Evolutionary conservation across 768 basidiomycete species (phyloP), one percentile per base, ranked within the genome.

Genomic region (Tulasnella sp.): DNA sequence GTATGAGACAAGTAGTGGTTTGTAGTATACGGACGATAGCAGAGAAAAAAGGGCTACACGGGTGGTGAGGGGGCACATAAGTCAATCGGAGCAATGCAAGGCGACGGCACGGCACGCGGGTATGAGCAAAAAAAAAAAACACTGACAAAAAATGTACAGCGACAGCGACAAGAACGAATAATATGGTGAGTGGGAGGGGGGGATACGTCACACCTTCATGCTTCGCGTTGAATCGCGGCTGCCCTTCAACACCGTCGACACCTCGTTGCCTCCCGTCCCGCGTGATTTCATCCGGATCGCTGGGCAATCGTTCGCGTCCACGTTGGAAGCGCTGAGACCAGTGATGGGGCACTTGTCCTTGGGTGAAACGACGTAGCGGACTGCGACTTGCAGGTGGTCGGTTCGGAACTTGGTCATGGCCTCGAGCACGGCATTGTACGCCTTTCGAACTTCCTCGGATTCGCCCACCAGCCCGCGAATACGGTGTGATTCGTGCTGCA

Each of bases 401-500:
- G 55, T 57, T 29, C 55, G 19, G 55, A 57, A 57, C 42, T 57
- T 49, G 42, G 55, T 43, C 55, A 57, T 57, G 55, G 46, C 55
- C 11, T 57, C 46, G 25, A 57, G 3, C 14, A 57, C 55, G 25
- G 12, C 31, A 32, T 49, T 45, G 55, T 57, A 57, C 15, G 25
- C 55, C 0, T 5, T 21, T 4, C 42, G 43, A 29, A 57, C 55
- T 4, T 7, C 3, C 2, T 45, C 42, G 4, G 55, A 57, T 35
- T 34, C 42, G 19, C 35, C 29, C 31, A 85, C 81, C 32, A 87
- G 69, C 15, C 68, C 66, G 31, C 86, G 77, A 11, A 88, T 68
- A 79, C 87, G 37, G 75, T 83, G 64, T 68, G 77, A 45, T 0
- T 27, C 87, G 81, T 58, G 73, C 69, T 42, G 75, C 69, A 50